Percentiles rank a stretch among this genome's conserved stretches.
Evolutionary conservation across 179 eudicot genomes (phyloP).

Genomic region (Sideroxylon spinosum): DNA sequence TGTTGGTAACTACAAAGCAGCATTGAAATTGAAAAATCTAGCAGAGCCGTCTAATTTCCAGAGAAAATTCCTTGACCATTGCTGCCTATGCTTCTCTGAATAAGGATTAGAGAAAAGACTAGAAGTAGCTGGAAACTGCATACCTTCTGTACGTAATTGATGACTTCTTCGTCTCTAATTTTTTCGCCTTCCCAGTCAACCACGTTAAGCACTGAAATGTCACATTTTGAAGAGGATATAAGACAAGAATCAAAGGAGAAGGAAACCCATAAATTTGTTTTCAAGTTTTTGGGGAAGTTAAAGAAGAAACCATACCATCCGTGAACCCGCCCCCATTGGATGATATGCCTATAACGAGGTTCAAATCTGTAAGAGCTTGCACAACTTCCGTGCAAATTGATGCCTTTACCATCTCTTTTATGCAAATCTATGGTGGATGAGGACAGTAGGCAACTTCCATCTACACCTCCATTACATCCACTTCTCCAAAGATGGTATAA

Average conservation of each 20-base stretch:
- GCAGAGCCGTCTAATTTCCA: not conserved
- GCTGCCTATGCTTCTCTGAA: not conserved
- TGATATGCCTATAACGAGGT: constrained; percentile 85
- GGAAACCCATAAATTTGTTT: not conserved
- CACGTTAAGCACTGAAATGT: constrained; percentile 68
- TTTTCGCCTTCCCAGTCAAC: constrained; percentile 67
- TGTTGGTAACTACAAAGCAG: not conserved
- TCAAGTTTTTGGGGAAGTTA: not conserved
- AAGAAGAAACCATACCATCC: constrained; percentile 55
- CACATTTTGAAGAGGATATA: constrained; percentile 15
- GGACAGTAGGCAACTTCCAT: too few species aligned
- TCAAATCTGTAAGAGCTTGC: constrained; percentile 76
- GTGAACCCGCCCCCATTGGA: constrained; percentile 98
- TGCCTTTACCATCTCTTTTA: too few species aligned
- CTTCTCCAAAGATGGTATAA: too few species aligned
- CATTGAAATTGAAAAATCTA: not conserved
- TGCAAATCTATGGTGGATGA: too few species aligned
- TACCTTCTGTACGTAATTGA: constrained; percentile 60
- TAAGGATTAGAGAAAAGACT: not conserved
- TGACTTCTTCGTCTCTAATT: constrained; percentile 55
- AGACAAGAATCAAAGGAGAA: constrained; percentile 17
- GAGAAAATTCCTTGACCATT: not conserved
- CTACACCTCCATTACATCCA: too few species aligned
- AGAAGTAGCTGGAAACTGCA: not conserved
- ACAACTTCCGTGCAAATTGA: too few species aligned